These are phyloP conservation scores for Endoconidiophora polonica DNA, from an alignment of 2,329 filamentous ascomycete species.

Conservation along the genomic window DNA sequence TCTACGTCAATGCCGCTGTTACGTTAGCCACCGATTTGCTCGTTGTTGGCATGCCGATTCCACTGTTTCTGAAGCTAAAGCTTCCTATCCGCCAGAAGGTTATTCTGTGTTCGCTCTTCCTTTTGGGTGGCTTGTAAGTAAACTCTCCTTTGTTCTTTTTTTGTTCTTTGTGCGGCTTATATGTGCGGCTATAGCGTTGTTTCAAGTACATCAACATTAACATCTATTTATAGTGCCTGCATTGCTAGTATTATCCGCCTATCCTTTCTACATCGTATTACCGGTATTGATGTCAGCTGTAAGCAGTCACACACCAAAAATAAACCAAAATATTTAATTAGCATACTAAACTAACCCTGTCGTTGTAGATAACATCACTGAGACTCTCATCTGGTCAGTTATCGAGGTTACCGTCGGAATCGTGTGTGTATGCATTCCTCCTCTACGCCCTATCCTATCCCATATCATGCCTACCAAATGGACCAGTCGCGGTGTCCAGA, in stretches of 20 bases:
- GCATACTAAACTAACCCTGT: neutral
- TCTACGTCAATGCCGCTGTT: constrained; percentile 18
- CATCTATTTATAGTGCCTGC: constrained; percentile 16
- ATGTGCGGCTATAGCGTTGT: neutral
- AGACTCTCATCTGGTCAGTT: constrained; percentile 19
- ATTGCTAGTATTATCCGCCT: constrained; percentile 17
- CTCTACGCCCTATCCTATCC: constrained; percentile 17
- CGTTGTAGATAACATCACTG: constrained; percentile 17
- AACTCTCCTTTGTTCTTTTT: constrained; percentile 17
- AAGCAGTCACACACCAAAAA: constrained; percentile 6
- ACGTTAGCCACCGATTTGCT: constrained; percentile 18
- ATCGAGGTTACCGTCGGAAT: constrained; percentile 21
- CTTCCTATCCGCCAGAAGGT: constrained; percentile 17
- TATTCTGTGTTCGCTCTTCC: constrained; percentile 18
- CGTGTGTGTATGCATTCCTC: constrained; percentile 21
- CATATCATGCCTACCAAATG: constrained; percentile 3
- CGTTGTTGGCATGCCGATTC: constrained; percentile 18
- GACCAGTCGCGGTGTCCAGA: neutral
- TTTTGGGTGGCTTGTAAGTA: constrained; percentile 19
- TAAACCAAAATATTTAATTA: neutral
- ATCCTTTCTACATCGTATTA: constrained; percentile 15
- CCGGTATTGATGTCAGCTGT: constrained; percentile 19
- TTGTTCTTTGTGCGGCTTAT: constrained; percentile 17
- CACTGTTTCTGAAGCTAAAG: constrained; percentile 18
- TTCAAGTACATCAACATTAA: neutral